Evolutionary conservation across 257 asterid species (phyloP), one percentile per base, ranked within the genome.

Genomic region (Gentiana dahurica): DNA sequence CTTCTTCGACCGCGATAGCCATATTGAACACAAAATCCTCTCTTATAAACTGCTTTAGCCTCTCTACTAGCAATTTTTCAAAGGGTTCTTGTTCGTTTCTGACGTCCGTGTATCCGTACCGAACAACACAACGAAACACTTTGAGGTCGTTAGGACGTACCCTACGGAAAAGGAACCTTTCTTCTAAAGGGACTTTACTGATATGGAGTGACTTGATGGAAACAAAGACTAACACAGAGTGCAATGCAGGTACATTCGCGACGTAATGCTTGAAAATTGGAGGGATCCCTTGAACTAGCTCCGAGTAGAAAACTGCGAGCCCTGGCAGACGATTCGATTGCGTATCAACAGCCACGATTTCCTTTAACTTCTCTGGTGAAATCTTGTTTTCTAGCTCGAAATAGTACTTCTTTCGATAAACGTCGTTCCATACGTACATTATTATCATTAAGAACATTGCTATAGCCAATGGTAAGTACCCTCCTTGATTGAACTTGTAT

Each of bases 261-360:
- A 78, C 75, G 0, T 78, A 84, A 49, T 81, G 94, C 65, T 60
- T 63, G 81, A 84, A 81, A 9, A 84, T 81, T 0, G 85, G 89
- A 1, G 89, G 89, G 13, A 84, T 84, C 2, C 90, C 94, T 1
- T 81, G 87, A 0, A 81, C 90, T 4, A 84, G 72, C 48, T 79
- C 94, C 0, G 85, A 79, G 49, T 84, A 81, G 57, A 84, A 79
- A 34, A 84, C 55, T 3, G 87, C 87, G 1, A 84, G 66, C 10
- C 94, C 87, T 0, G 77, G 81, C 11, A 81, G 9, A 1, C 85
- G 72, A 9, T 36, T 63, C 1, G 69, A 54, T 4, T 34, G 65
- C 2, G 69, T 67, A 0, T 72, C 61, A 0, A 24, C 53, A 0
- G 24, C 53, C 0, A 75, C 51, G 1, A 69, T 45, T 34, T 75